A percentile compares a stretch with the other conserved stretches of the same genome.
Evolutionary conservation across 768 basidiomycete species (phyloP).

Genomic region (Ramaria rubella): DNA sequence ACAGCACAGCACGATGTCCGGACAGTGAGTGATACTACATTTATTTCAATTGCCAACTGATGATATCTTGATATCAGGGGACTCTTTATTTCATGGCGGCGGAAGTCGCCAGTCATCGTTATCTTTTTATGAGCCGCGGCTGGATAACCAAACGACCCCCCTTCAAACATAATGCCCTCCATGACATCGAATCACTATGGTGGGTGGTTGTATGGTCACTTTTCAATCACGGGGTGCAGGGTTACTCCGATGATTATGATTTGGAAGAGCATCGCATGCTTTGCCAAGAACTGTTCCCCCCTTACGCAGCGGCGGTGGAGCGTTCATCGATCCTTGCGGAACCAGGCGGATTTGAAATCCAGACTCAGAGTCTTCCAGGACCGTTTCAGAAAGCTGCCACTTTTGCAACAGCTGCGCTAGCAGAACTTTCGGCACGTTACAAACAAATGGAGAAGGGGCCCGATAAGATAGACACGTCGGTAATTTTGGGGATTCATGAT

Average conservation of each 20-base stretch:
- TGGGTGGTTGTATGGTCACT: conserved; percentile 11
- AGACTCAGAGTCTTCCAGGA: neutral
- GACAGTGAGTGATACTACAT: neutral
- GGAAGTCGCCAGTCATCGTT: neutral
- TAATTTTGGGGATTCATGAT: neutral
- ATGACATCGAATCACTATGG: no score
- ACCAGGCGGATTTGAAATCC: neutral
- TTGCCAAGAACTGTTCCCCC: neutral
- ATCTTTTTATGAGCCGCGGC: neutral
- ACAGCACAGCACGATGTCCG: neutral
- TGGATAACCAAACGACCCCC: neutral
- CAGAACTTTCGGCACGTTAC: neutral
- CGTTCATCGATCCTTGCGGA: neutral
- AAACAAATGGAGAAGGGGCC: neutral
- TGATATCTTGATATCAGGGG: neutral
- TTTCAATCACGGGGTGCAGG: conserved; percentile 3
- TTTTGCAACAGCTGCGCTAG: neutral
- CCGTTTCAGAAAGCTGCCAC: neutral
- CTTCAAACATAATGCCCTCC: no score
- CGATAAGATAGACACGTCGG: neutral
- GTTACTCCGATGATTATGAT: neutral
- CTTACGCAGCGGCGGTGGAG: neutral
- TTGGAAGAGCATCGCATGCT: neutral
- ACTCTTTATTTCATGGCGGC: conserved; percentile 7
- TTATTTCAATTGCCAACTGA: neutral